These are phyloP conservation scores for Pueraria montana DNA, from an alignment of 306 rosid genomes.

Conservation along the genomic window DNA sequence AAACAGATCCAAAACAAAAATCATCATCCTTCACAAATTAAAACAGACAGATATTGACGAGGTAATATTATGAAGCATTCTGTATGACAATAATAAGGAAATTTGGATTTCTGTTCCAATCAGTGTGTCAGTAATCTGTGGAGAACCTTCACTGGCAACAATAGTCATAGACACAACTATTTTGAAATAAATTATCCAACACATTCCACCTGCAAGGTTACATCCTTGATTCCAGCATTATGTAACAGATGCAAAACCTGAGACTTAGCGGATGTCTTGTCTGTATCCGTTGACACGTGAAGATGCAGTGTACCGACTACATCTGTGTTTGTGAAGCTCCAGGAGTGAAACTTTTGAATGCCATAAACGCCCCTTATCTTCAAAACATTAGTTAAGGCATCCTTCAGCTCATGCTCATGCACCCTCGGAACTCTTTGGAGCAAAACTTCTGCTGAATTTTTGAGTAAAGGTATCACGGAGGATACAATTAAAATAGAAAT, in stretches of 20 bases:
- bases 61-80: slow-evolving; percentile 24
- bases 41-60: slow-evolving; percentile 13
- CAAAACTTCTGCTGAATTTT: slow-evolving; percentile 89
- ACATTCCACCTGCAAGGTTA: slow-evolving; percentile 88
- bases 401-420: slow-evolving; percentile 69
- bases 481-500: slow-evolving; percentile 84
- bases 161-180: slow-evolving; percentile 34
- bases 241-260: slow-evolving; percentile 69
- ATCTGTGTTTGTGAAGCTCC: slow-evolving; percentile 91
- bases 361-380: slow-evolving; percentile 77
- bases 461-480: slow-evolving; percentile 89
- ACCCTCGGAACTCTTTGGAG: slow-evolving; percentile 90
- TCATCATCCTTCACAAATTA: slow-evolving; percentile 31
- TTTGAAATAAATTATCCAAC: slow-evolving; percentile 38
- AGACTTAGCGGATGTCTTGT: slow-evolving; percentile 64
- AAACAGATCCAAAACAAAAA: slow-evolving; percentile 37
- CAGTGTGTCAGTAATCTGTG: slow-evolving; percentile 27
- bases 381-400: slow-evolving; percentile 61
- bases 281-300: slow-evolving; percentile 71
- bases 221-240: slow-evolving; percentile 84
- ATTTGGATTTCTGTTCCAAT: slow-evolving; percentile 7
- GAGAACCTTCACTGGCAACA: slow-evolving; percentile 3
- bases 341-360: slow-evolving; percentile 70
- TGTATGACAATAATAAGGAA: slow-evolving; percentile 19
- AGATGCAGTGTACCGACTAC: slow-evolving; percentile 88